Evolutionary conservation across 208 protist species (phyloP), one percentile per base, ranked within the genome.

Genomic region (Acanthamoeba sp.): DNA sequence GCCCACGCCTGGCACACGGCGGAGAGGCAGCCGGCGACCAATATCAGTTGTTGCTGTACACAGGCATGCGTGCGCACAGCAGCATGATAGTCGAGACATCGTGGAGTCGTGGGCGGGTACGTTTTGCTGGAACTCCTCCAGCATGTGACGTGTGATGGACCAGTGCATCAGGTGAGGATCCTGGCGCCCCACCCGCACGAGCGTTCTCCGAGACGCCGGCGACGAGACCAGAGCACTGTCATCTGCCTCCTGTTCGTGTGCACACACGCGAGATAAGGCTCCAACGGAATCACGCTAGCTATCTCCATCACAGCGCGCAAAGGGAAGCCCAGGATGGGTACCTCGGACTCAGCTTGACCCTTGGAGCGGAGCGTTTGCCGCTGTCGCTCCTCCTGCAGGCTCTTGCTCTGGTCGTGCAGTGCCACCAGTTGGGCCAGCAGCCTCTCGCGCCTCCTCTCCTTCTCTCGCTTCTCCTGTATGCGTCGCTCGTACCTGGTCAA

Each of bases 101-200:
- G 16, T 27, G 20, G 9, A 38, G 10, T n/a, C 7, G 36, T 34
- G 34, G 2, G 36, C 16, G 29, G 16, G 73, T 82, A 82, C 73
- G 42, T 82, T 42, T 29, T 82, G 36, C 40, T 82, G 73, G 40
- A 42, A 82, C 73, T 82, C 73, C 38, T 82, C 73, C 40, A 82
- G 73, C 73, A 82, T 82, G 20, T 82, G 38, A 2, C n/a, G 73
- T 3, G 40, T 82, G 73, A 29, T 50, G 20, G 73, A 27, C 73
- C 73, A 82, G 73, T 82, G 32, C 18, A 82, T 9, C 36, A 82
- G 27, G 73, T 82, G 73, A 1, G 73, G 4, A 50, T 50, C 40
- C 73, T 82, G 18, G 7, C 73, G 20, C 2, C 10, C 73, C 22
- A 82, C 10, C 2, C 38, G 73, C 73, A 82, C 73, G 36, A 3